Percentiles rank a stretch among this genome's conserved stretches.
Evolutionary conservation across 768 basidiomycete species (phyloP).

Genomic region (Tricholoma flavovirens): DNA sequence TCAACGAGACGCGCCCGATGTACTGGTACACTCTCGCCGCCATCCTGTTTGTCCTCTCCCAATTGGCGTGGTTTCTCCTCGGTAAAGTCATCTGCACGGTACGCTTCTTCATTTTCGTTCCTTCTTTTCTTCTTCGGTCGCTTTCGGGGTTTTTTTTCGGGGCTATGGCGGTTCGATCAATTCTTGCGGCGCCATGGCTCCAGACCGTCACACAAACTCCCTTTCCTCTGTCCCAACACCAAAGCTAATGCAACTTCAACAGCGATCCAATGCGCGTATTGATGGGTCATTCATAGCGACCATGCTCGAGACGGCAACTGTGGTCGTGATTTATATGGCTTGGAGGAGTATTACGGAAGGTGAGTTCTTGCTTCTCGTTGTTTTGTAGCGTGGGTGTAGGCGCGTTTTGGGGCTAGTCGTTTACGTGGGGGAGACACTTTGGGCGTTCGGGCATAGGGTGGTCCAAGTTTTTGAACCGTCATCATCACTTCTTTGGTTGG

Average conservation of each 20-base stretch:
- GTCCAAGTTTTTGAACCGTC: too few species aligned
- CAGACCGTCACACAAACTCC: too few species aligned
- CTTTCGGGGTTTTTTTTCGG: background rate
- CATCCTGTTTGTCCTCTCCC: conserved; percentile 65
- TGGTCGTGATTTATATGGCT: conserved; percentile 64
- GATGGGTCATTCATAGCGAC: conserved; percentile 90
- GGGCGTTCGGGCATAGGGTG: too few species aligned
- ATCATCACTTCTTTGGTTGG: too few species aligned
- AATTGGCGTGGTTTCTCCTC: conserved; percentile 81
- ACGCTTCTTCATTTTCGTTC: conserved; percentile 8
- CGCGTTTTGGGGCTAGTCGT: background rate
- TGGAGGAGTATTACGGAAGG: conserved; percentile 91
- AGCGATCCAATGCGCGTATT: conserved; percentile 62
- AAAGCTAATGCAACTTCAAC: background rate
- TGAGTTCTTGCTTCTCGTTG: conserved; percentile 38
- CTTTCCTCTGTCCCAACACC: background rate
- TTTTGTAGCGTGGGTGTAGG: background rate
- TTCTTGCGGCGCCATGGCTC: too few species aligned
- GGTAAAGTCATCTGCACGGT: conserved; percentile 70
- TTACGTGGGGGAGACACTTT: too few species aligned
- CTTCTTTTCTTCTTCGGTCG: too few species aligned
- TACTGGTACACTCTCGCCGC: conserved; percentile 71
- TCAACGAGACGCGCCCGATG: conserved; percentile 78
- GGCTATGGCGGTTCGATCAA: background rate
- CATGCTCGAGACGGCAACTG: conserved; percentile 69